These are phyloP conservation scores for Mycena kentingensis DNA, from an alignment of 768 basidiomycete species.

Conservation along the genomic window DNA sequence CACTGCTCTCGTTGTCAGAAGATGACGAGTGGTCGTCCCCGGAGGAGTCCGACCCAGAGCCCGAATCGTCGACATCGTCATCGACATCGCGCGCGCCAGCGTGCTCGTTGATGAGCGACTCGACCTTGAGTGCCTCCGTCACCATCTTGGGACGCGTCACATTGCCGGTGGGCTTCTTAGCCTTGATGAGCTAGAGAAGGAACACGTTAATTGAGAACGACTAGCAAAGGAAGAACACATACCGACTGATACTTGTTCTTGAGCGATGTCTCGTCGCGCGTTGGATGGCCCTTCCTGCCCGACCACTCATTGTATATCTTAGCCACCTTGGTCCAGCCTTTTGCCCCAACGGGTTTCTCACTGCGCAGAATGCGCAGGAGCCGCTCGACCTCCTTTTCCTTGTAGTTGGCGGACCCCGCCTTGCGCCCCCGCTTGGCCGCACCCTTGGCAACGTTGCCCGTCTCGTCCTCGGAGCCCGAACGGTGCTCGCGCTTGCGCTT, in stretches of 20 bases:
- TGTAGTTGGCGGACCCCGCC: not conserved
- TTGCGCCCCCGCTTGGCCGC: not conserved
- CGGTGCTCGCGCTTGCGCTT: not conserved
- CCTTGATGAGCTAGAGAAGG: not conserved
- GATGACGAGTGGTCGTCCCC: not conserved
- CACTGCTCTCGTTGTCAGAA: not conserved
- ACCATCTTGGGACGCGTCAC: slow-evolving; percentile 2
- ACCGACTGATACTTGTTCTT: slow-evolving; percentile 3
- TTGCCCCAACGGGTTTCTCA: not conserved
- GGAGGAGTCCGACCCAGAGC: not conserved
- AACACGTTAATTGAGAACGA: not conserved
- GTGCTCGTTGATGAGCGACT: slow-evolving; percentile 3
- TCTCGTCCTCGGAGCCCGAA: not conserved
- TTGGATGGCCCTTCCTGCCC: not conserved
- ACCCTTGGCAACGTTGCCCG: not conserved
- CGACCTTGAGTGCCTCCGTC: slow-evolving; percentile 7
- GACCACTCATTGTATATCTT: not conserved
- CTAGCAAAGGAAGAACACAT: not conserved
- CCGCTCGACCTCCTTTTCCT: not conserved
- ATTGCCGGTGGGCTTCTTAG: slow-evolving; percentile 8
- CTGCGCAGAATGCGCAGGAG: slow-evolving; percentile 1
- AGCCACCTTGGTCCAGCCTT: slow-evolving; percentile 1
- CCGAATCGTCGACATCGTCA: not conserved
- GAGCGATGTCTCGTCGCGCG: not conserved
- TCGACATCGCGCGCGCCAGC: slow-evolving; percentile 5